Evolutionary conservation across 495 filamentous ascomycete genomes (phyloP).

Genomic region (Penicillium cataractarum): DNA sequence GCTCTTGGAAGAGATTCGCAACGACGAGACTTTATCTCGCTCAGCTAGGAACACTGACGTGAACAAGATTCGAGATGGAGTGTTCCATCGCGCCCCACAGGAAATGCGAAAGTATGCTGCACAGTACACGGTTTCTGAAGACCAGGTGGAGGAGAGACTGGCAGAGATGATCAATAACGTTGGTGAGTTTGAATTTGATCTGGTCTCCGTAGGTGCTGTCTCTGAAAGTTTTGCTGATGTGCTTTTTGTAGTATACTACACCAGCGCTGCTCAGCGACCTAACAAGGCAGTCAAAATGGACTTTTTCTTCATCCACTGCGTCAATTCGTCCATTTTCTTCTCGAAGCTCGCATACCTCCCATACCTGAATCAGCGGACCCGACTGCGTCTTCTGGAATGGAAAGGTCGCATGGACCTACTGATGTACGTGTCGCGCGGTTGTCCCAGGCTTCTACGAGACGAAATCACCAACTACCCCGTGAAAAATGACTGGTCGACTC

Average conservation of each 20-base stretch:
- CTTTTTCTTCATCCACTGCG: constrained; percentile 78
- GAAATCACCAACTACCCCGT: constrained; percentile 57
- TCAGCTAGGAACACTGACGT: constrained; percentile 55
- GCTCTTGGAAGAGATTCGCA: constrained; percentile 61
- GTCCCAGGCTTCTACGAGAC: constrained; percentile 56
- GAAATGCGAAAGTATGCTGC: constrained; percentile 63
- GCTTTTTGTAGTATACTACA: constrained; percentile 55
- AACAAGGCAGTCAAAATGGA: constrained; percentile 71
- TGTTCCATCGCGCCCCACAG: constrained; percentile 62
- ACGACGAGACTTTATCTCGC: constrained; percentile 55
- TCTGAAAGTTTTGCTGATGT: not conserved
- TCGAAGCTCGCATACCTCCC: constrained; percentile 50
- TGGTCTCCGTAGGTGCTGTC: not conserved
- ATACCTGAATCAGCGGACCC: constrained; percentile 41
- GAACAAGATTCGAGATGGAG: constrained; percentile 69
- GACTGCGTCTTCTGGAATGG: constrained; percentile 72
- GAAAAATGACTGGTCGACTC: constrained; percentile 50
- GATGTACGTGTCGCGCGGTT: constrained; percentile 64
- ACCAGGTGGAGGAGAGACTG: constrained; percentile 66
- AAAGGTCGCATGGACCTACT: constrained; percentile 71
- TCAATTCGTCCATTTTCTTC: constrained; percentile 68
- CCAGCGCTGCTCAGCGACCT: constrained; percentile 61
- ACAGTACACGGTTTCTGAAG: constrained; percentile 60
- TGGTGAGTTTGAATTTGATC: constrained; percentile 39
- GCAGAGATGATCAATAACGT: constrained; percentile 76